Conservation (phyloP, 371 early-diverging fungal species). For the Aphelidium insulamus region DNA sequence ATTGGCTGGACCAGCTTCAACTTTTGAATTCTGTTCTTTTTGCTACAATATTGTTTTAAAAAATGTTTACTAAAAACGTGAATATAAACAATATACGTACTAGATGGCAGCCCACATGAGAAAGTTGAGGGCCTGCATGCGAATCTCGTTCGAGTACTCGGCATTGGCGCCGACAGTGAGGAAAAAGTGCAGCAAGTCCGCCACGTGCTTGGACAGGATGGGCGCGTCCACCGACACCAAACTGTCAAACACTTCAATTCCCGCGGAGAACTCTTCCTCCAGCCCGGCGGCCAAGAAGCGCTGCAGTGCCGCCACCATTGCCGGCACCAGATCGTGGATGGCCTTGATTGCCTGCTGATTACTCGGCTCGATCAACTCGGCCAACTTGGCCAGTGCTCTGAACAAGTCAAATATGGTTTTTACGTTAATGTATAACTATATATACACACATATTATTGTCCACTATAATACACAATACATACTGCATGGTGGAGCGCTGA, state of each 20-base stretch:
- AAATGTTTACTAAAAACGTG: slow-evolving; percentile 1
- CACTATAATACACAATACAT: no score
- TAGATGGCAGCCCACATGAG: slow-evolving; percentile 59
- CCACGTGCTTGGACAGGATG: slow-evolving; percentile 45
- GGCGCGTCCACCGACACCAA: slow-evolving; percentile 55
- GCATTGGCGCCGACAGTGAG: slow-evolving; percentile 39
- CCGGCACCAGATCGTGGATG: slow-evolving; percentile 46
- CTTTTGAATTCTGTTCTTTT: slow-evolving; percentile 54
- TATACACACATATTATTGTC: no score
- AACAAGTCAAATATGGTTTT: not conserved
- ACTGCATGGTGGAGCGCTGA: slow-evolving; percentile 47
- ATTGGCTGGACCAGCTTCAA: slow-evolving; percentile 49
- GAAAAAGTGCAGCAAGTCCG: slow-evolving; percentile 53
- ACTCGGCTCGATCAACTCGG: slow-evolving; percentile 52
- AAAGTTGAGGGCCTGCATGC: slow-evolving; percentile 61
- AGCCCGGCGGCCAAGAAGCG: slow-evolving; percentile 39
- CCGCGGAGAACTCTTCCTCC: slow-evolving; percentile 41
- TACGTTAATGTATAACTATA: no score
- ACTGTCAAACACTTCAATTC: slow-evolving; percentile 63
- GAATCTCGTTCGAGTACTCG: slow-evolving; percentile 34
- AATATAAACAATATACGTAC: slow-evolving; percentile 19
- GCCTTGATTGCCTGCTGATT: slow-evolving; percentile 35
- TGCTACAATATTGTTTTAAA: slow-evolving; percentile 12
- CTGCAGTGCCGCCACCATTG: slow-evolving; percentile 61
- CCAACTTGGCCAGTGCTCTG: slow-evolving; percentile 54